Evolutionary conservation across 2,329 filamentous ascomycete genomes (phyloP), one percentile per base, ranked within the genome.

Genomic region (Pseudonectria buxi): DNA sequence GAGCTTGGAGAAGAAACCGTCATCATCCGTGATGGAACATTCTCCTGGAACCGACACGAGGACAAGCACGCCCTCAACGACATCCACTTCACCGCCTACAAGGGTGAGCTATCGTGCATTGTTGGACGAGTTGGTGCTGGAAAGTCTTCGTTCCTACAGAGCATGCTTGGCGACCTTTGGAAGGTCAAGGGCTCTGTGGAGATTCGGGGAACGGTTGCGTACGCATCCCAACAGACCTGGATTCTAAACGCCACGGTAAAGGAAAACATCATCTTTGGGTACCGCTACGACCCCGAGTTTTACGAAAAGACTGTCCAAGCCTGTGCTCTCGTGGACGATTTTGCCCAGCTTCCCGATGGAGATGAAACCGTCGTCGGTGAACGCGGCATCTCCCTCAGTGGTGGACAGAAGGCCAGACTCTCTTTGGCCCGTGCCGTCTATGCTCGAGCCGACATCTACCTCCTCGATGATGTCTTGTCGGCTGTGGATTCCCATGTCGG

Each of bases 401-500:
- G 90, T 47, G 92, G 94, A 6, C 92, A 98, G 58, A 98, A 95
- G 65, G 90, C 92, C 36, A 85, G 92, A 43, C 73, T 98, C 41
- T 90, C 88, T 11, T 71, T 98, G 36, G 92, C 92, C 27, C 78
- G 92, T 58, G 90, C 94, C 22, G 92, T 98, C 1, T 98, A 98
- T 56, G 89, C 94, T 33, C 78, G 92, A 49, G 88, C 92, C n/a
- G 94, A 98, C 58, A 79, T 98, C 32, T 96, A 96, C 55, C 72
- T 98, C 10, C 72, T 98, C 10, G 92, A 98, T 49, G 92, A 98
- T 57, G 85, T 89, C 42, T 72, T 98, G 10, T 96, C 90, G 12
- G 92, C 94, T 1, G 92, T 98, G n/a, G 92, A 98, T 63, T 90
- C 94, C 46, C 92, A 98, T 56, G 92, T 98, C 40, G 92, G 92